These are phyloP conservation scores for Citrus trifoliata DNA, from an alignment of 345 rosid genomes.

Conservation along the genomic window DNA sequence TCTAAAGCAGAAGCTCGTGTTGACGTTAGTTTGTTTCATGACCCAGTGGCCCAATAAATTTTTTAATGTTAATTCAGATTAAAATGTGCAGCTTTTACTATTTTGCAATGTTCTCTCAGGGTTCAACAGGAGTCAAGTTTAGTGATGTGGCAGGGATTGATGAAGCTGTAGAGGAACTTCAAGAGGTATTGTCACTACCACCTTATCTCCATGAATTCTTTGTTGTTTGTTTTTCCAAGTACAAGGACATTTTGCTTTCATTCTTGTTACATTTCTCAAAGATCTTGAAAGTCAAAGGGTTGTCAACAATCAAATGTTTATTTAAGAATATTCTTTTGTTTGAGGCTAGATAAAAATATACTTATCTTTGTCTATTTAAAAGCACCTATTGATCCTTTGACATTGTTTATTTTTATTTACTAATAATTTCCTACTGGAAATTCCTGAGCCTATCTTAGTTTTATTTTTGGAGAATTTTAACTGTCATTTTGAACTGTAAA, in stretches of 20 bases:
- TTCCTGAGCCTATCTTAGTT: background rate
- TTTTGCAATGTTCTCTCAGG: slow-evolving; percentile 41
- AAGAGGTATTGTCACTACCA: slow-evolving; percentile 55
- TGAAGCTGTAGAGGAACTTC: slow-evolving; percentile 98
- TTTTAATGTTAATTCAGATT: slow-evolving; percentile 1
- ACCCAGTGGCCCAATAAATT: background rate
- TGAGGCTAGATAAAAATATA: background rate
- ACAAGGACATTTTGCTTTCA: background rate
- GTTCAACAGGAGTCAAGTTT: slow-evolving; percentile 94
- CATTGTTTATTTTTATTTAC: background rate
- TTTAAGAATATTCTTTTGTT: background rate
- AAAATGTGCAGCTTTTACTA: slow-evolving; percentile 18
- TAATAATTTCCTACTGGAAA: too few species aligned
- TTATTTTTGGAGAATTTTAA: background rate
- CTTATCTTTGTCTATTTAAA: background rate
- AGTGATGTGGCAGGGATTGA: slow-evolving; percentile 93
- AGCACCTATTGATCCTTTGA: background rate
- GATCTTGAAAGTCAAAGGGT: background rate
- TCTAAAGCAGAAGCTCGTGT: slow-evolving; percentile 99
- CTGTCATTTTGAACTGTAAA: background rate
- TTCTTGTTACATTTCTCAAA: background rate
- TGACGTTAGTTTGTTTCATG: slow-evolving; percentile 56
- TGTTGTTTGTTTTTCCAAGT: background rate
- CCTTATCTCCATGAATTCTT: slow-evolving; percentile 4
- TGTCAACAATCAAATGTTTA: background rate